Evolutionary conservation across 208 protist genomes (phyloP), one percentile per base, ranked within the genome.

Genomic region (Leishmania tropica): DNA sequence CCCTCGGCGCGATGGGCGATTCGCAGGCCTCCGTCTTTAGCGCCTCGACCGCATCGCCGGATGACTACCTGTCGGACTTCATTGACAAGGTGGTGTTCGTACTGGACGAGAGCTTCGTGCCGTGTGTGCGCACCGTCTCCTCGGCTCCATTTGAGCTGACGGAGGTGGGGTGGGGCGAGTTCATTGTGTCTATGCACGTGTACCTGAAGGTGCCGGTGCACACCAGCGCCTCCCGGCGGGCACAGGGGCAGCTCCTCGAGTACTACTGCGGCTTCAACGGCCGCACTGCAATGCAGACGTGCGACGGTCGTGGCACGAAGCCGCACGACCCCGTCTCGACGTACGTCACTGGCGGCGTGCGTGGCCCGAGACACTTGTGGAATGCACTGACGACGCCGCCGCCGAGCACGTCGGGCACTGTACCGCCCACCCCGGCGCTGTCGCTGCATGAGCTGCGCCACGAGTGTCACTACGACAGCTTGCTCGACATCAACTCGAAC

Each of bases 101-200:
- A 45, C 81, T 97, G 37, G 92, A 97, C 68, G 84, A 87, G 48
- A 94, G 88, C 75, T 97, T 97, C 76, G 85, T 85, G 53, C 90
- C 89, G 47, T 89, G 85, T 77, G 88, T 94, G 62, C 93, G 92
- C 53, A 86, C 87, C 48, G 88, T 97, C 40, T 80, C 78, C 35
- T 76, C 70, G 21, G 85, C 93, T 37, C 95, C 95, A 13, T 98
- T 96, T 79, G 95, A 98, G 82, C 76, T 98, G 31, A 95, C 89
- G 15, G 92, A 97, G 83, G 85, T 88, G 45, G 95, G 95, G 53
- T 98, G 95, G 94, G 95, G 95, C 17, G 93, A 98, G 87, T 98
- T 98, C 73, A 87, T 95, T 70, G 91, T 97, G 7, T 90, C 85
- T 28, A 95, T 97, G 45, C 84, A 94, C 54, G 90, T 96, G 17